Conservation (phyloP, 768 basidiomycete genomes). For the Sporobolomyces pararoseus region DNA sequence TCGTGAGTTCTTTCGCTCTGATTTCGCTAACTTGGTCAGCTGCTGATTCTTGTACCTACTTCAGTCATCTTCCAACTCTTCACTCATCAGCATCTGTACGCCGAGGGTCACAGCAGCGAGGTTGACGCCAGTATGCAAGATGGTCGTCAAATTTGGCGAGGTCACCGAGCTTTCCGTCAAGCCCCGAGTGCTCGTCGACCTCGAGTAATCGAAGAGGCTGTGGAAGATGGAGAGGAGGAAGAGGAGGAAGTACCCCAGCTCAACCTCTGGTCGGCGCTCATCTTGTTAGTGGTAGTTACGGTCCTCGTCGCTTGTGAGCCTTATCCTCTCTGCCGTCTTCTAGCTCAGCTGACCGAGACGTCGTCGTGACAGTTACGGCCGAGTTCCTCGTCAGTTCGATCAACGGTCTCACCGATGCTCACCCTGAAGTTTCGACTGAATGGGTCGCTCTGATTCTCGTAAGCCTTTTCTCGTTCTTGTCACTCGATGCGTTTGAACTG, state of each 20-base stretch:
- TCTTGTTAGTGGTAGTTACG: constrained; percentile 39
- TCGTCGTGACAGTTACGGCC: constrained; percentile 55
- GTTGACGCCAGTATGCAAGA: constrained; percentile 3
- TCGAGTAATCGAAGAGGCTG: constrained; percentile 13
- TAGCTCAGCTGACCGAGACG: neutral
- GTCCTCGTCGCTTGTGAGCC: constrained; percentile 17
- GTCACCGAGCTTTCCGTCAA: constrained; percentile 22
- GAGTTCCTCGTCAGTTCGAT: constrained; percentile 72
- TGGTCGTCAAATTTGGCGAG: constrained; percentile 19
- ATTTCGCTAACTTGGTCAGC: too few relatives aligned
- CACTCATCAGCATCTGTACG: constrained; percentile 34
- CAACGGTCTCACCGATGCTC: constrained; percentile 61
- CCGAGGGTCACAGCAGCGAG: constrained; percentile 15
- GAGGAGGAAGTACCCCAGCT: constrained; percentile 40
- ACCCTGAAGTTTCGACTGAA: constrained; percentile 61
- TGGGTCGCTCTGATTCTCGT: constrained; percentile 80
- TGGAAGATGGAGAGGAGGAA: constrained; percentile 36
- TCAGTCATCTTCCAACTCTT: constrained; percentile 53
- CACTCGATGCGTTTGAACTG: too few relatives aligned
- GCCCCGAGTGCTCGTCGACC: constrained; percentile 10
- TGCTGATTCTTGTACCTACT: too few relatives aligned
- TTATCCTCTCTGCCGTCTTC: neutral
- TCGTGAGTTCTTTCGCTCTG: constrained; percentile 14
- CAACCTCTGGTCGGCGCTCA: constrained; percentile 32
- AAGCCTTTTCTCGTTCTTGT: neutral